Base-by-base conservation (phyloP, 148 eudicot genomes). In the Diospyros kaki region DNA sequence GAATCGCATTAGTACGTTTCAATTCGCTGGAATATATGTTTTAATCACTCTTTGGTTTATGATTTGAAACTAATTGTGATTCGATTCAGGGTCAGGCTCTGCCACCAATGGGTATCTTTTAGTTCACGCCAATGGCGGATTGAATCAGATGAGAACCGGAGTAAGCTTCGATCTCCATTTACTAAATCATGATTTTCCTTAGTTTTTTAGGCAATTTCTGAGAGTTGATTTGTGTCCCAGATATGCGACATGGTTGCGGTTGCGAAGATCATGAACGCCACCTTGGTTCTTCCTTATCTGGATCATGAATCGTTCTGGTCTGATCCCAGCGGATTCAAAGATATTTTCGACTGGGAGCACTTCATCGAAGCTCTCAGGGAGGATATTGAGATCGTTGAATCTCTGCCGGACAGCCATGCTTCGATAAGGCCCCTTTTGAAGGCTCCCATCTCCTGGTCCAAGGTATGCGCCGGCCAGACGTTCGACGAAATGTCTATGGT, bases 231-330 rank as follows among this genome's bases (percentile, higher is more conserved):
- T 28, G 39, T 43, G 58, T 48, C 8, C 4, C 85, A 91, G 97
- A 91, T 91, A 60, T 82, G 94, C 65, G 97, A 91, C 58, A 91
- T 91, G 94, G 89, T 89, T 66, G 97, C 92, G 2, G 58, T 88
- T 52, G 94, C 90, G 18, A 85, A 83, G 53, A 81, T 91, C 2
- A 87, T 89, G 92, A 89, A 91, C 75, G 97, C 97, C 17, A 85
- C 91, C 40, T 74, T 91, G 28, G 93, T 91, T 66, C 89, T 81
- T 58, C 97, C 94, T 75, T 73, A 85, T 28, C 83, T 91, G 11
- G 97, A 91, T 74, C 92, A 89, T 58, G 74, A 82, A 6, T 89
- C 93, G 13, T 91, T 86, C 63, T 91, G 94, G 97, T 85, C 87
- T 2, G 97, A 91, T 84, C 83, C 86, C 85, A 91, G 97, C 73